A percentile compares a stretch with the other conserved stretches of the same genome.
Evolutionary conservation across 2,329 filamentous ascomycete species (phyloP).

Genomic region (Colletotrichum lindemuthianum): DNA sequence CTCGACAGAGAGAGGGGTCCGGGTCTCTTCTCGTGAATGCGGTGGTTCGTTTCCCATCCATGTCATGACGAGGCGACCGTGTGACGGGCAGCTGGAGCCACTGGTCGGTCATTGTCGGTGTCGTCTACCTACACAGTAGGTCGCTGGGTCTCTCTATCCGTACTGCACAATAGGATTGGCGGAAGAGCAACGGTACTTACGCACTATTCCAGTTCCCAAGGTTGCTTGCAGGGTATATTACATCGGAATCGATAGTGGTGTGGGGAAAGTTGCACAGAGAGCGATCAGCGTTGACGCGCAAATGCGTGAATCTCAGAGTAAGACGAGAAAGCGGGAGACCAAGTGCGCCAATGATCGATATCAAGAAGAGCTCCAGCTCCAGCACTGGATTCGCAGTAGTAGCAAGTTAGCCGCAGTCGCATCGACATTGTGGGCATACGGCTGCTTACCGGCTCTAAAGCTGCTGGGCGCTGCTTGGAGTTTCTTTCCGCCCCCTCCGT

Average conservation of each 20-base stretch:
- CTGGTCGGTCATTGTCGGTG: slow-evolving; percentile 27
- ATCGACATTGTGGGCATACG: too few species aligned
- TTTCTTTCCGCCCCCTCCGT: too few species aligned
- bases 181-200: slow-evolving; percentile 14
- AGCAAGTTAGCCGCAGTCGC: too few species aligned
- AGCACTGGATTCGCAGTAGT: too few species aligned
- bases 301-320: not conserved
- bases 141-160: slow-evolving; percentile 23
- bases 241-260: slow-evolving; percentile 35
- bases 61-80: slow-evolving; percentile 29
- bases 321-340: not conserved
- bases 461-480: too few species aligned
- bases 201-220: slow-evolving; percentile 32
- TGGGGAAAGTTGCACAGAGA: slow-evolving; percentile 24
- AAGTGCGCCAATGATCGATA: too few species aligned
- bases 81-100: slow-evolving; percentile 33
- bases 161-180: too few species aligned
- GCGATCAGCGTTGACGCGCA: not conserved
- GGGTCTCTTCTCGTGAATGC: slow-evolving; percentile 4
- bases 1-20: slow-evolving; percentile 12
- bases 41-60: slow-evolving; percentile 5
- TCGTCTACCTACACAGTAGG: not conserved
- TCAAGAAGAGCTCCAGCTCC: too few species aligned
- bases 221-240: slow-evolving; percentile 32
- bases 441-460: too few species aligned